A percentile compares a stretch with the other conserved stretches of the same genome.
Evolutionary conservation across 2,329 filamentous ascomycete species (phyloP).

Genomic region (Gaeumannomyces sp.): DNA sequence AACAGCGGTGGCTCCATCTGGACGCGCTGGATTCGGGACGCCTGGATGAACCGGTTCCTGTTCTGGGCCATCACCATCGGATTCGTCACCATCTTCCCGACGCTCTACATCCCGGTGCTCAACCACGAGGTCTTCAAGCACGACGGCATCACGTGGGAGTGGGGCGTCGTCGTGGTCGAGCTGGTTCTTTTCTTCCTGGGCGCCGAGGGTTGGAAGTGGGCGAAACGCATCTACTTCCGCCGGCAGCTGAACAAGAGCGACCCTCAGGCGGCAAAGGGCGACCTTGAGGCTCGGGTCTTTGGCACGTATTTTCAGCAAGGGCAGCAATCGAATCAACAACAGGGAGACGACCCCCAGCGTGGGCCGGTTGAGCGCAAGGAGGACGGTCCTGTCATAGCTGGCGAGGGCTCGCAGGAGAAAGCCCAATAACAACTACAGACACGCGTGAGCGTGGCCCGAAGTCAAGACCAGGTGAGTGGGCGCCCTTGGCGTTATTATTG

Average conservation of each 20-base stretch:
- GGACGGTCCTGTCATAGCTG: not conserved
- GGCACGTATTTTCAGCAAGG: not conserved
- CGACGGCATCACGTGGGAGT: slow-evolving; percentile 45
- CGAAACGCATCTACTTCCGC: slow-evolving; percentile 30
- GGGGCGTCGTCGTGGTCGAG: slow-evolving; percentile 41
- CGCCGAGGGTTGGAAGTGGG: slow-evolving; percentile 44
- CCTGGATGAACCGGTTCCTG: slow-evolving; percentile 58
- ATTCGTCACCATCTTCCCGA: slow-evolving; percentile 27
- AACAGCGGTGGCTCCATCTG: slow-evolving; percentile 35
- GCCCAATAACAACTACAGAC: slow-evolving; percentile 7
- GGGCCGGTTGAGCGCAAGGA: not conserved
- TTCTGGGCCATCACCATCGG: slow-evolving; percentile 43
- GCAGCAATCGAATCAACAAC: not conserved
- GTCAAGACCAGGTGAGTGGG: not conserved
- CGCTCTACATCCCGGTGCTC: slow-evolving; percentile 43
- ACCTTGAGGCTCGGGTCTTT: slow-evolving; percentile 10
- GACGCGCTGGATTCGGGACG: slow-evolving; percentile 52
- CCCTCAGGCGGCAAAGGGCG: slow-evolving; percentile 4
- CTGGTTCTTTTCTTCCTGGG: slow-evolving; percentile 42
- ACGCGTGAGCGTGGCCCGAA: not conserved
- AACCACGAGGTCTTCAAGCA: slow-evolving; percentile 45
- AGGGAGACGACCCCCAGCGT: not conserved
- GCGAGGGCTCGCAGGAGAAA: slow-evolving; percentile 6
- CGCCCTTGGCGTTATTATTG: not conserved
- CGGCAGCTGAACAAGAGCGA: not conserved